Evolutionary conservation across 2,329 filamentous ascomycete species (phyloP).

Genomic region (Scedosporium minutisporum): DNA sequence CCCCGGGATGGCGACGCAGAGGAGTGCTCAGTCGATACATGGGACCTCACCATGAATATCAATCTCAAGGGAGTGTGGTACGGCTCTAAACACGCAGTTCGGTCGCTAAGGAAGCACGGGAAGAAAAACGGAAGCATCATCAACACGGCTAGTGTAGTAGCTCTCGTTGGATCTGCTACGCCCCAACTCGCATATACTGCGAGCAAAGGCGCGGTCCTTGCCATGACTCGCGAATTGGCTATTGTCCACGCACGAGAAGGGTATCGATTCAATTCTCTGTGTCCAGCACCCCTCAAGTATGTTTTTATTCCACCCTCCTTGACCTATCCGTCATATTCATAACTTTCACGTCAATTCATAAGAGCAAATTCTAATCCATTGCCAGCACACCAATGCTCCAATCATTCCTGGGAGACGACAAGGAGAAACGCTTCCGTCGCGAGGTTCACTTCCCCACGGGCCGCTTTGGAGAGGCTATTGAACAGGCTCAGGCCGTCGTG

Average conservation of each 20-base stretch:
- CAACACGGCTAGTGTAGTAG: slow-evolving; percentile 66
- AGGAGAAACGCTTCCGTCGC: slow-evolving; percentile 68
- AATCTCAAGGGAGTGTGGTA: slow-evolving; percentile 77
- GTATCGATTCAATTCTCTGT: slow-evolving; percentile 66
- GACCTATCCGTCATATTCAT: too few species aligned
- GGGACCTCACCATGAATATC: slow-evolving; percentile 66
- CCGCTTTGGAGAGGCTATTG: slow-evolving; percentile 84
- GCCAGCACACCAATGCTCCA: slow-evolving; percentile 57
- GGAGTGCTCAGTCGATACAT: slow-evolving; percentile 63
- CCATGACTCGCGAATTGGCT: slow-evolving; percentile 63
- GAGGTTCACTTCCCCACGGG: slow-evolving; percentile 86
- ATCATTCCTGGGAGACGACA: slow-evolving; percentile 86
- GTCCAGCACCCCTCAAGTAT: slow-evolving; percentile 63
- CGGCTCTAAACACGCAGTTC: slow-evolving; percentile 62
- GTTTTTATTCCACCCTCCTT: slow-evolving; percentile 10
- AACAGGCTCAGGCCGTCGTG: slow-evolving; percentile 82
- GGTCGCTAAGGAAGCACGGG: slow-evolving; percentile 55
- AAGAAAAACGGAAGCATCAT: slow-evolving; percentile 62
- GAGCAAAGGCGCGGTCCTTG: slow-evolving; percentile 66
- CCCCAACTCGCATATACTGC: slow-evolving; percentile 69
- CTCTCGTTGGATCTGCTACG: slow-evolving; percentile 61
- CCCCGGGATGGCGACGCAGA: slow-evolving; percentile 54
- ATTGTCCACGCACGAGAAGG: slow-evolving; percentile 67
- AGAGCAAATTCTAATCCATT: too few species aligned
- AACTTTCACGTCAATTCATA: too few species aligned